phyloP scores from a whole-genome alignment of 345 rosid genomes.

The Pseudoturritis turrita region DNA sequence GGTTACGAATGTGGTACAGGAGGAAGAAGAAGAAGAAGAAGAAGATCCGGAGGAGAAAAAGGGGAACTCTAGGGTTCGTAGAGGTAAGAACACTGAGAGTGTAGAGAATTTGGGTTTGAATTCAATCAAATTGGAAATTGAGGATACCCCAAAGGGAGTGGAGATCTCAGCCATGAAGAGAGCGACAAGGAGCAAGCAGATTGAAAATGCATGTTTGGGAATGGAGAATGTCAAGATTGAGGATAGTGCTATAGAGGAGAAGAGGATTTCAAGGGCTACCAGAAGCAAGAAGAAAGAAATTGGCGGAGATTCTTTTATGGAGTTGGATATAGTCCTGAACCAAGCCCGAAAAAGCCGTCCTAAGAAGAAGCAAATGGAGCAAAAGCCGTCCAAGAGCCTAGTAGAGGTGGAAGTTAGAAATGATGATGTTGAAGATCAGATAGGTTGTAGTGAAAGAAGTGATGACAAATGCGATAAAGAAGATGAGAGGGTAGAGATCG shows the following conservation, averaged over 20 bases:
- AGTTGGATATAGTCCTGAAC: conserved; percentile 19
- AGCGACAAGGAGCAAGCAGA: conserved; percentile 33
- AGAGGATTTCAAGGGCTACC: conserved; percentile 30
- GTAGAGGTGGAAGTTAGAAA: neutral
- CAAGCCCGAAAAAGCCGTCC: conserved; percentile 25
- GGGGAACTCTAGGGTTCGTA: conserved; percentile 18
- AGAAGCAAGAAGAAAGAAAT: conserved; percentile 33
- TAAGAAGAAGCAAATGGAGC: conserved; percentile 9
- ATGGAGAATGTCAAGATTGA: conserved; percentile 2
- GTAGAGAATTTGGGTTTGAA: conserved; percentile 15
- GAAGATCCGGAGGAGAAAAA: conserved; percentile 20
- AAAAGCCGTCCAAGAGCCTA: neutral
- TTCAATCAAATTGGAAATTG: conserved; percentile 20
- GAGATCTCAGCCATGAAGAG: conserved; percentile 14
- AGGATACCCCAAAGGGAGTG: conserved; percentile 10
- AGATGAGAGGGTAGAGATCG: conserved; percentile 15
- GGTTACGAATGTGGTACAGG: neutral
- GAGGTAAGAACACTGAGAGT: conserved; percentile 21
- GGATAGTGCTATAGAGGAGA: neutral
- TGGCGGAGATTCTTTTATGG: conserved; percentile 21
- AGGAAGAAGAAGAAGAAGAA: conserved; percentile 1
- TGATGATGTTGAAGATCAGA: neutral
- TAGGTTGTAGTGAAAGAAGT: neutral
- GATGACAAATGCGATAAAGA: neutral
- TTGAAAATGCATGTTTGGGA: neutral